Conservation (phyloP, 129 eudicot genomes). For the Ambrosia trifida region DNA sequence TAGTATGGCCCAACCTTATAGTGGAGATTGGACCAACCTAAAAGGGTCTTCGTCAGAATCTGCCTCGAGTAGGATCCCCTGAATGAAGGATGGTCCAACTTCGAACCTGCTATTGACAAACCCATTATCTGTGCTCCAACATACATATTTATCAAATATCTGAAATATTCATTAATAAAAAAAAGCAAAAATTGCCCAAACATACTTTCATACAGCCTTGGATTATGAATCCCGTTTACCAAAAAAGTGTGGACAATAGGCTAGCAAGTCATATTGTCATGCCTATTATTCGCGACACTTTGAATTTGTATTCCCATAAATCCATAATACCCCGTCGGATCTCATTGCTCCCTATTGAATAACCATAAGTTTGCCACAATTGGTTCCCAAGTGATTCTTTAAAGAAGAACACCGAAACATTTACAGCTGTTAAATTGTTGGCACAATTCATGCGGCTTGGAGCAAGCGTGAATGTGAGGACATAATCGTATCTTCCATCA, state of each 20-base stretch:
- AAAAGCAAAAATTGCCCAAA: neutral
- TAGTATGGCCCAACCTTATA: constrained; percentile 22
- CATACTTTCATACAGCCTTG: constrained; percentile 27
- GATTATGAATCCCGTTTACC: neutral
- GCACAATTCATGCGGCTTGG: constrained; percentile 22
- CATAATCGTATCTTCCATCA: constrained; percentile 20
- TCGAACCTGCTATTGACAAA: constrained; percentile 42
- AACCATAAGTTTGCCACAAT: constrained; percentile 41
- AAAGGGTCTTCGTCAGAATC: constrained; percentile 3
- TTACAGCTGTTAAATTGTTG: constrained; percentile 32
- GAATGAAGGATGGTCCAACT: constrained; percentile 36
- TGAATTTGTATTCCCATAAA: constrained; percentile 28
- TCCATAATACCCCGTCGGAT: constrained; percentile 6
- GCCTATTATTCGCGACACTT: constrained; percentile 16
- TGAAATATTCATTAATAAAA: neutral
- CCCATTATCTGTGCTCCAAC: constrained; percentile 27
- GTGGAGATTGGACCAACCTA: neutral
- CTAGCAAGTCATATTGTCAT: constrained; percentile 32
- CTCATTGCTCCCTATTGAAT: constrained; percentile 23
- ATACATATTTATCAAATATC: neutral
- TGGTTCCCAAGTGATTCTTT: constrained; percentile 23
- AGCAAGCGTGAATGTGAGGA: constrained; percentile 47
- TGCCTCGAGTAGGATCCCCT: constrained; percentile 38
- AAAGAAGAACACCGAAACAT: constrained; percentile 32
- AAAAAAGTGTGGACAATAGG: constrained; percentile 32